A percentile compares a stretch with the other conserved stretches of the same genome.
Conservation (phyloP, 768 basidiomycete genomes). For the Mycena vitilis region DNA sequence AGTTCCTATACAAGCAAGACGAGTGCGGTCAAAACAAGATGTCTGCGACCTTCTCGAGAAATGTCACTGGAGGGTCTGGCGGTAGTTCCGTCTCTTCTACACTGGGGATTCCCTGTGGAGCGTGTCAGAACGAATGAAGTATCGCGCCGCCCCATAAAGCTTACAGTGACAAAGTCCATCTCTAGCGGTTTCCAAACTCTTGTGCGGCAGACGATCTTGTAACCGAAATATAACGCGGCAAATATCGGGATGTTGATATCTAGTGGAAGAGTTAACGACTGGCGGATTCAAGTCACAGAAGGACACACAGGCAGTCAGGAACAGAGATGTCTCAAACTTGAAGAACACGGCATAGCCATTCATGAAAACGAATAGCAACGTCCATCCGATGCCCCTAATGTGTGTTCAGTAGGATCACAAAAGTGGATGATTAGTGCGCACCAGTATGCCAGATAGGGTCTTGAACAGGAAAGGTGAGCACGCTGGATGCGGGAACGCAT, state of each 20-base stretch:
- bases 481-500: not conserved
- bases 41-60: conserved; percentile 61
- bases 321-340: conserved; percentile 64
- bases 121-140: conserved; percentile 1
- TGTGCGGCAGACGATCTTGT: conserved; percentile 55
- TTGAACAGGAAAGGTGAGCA: conserved; percentile 6
- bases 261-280: conserved; percentile 30
- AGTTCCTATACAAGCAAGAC: not conserved
- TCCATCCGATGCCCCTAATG: conserved; percentile 71
- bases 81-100: conserved; percentile 75
- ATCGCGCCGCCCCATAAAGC: conserved; percentile 38
- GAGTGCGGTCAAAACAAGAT: conserved; percentile 58
- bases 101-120: conserved; percentile 69
- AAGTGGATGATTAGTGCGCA: not conserved
- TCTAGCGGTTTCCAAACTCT: conserved; percentile 66
- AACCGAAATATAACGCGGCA: conserved; percentile 55
- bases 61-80: conserved; percentile 60
- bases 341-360: conserved; percentile 73
- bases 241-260: conserved; percentile 65
- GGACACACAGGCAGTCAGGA: conserved; percentile 58
- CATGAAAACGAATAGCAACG: conserved; percentile 65
- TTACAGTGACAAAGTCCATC: conserved; percentile 79
- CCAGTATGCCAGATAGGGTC: conserved; percentile 74
- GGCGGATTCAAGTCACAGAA: not conserved
- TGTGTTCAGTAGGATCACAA: not conserved